Base-by-base conservation (phyloP, 129 eudicot species). In the Tagetes patula region DNA sequence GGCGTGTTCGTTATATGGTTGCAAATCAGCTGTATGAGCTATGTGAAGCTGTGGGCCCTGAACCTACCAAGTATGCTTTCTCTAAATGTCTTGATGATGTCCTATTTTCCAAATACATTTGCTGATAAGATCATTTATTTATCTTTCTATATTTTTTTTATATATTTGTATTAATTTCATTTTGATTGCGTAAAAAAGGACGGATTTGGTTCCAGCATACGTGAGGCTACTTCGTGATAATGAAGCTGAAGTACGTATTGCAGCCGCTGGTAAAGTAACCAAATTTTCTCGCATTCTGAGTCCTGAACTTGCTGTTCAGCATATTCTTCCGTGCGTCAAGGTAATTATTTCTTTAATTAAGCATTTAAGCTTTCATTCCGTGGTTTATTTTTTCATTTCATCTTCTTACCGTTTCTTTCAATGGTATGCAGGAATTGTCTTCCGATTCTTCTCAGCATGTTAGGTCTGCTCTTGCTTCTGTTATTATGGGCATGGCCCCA, bases 361-460 rank as follows among this genome's bases (percentile, higher is more conserved):
- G n/a, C 14, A 46, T 45, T 37, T 10, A 10, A 20, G n/a, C 14
- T 61, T 45, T 37, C 7, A 40, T 67, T 20, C 8, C 12, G 8
- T 27, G 31, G 8, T 73, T 14, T 31, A 37, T 4, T 63, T 42
- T 32, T 71, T 40, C 13, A 42, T 43, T 67, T 8, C 11, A 49
- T 74, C 65, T 30, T 73, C 59, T 80, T 74, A 27, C 30, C 61
- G 0, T 67, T 33, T 65, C 66, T 6, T 72, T 33, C 61, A 42
- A 67, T 34, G 61, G 75, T 33, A 67, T 83, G 77, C 72, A 95
- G 99, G 99, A 95, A 59, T 82, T 95, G 74, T 95, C 99, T 53
- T 95, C 97, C 66, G 99, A 95, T 88, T 95, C 99, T 82, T 95
- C 99, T 61, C 99, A 95, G 86, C 99, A 95, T 80, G 99, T 95